Evolutionary conservation across 805 yeast genomes (phyloP).

Genomic region (Phaffomyces opuntiae): DNA sequence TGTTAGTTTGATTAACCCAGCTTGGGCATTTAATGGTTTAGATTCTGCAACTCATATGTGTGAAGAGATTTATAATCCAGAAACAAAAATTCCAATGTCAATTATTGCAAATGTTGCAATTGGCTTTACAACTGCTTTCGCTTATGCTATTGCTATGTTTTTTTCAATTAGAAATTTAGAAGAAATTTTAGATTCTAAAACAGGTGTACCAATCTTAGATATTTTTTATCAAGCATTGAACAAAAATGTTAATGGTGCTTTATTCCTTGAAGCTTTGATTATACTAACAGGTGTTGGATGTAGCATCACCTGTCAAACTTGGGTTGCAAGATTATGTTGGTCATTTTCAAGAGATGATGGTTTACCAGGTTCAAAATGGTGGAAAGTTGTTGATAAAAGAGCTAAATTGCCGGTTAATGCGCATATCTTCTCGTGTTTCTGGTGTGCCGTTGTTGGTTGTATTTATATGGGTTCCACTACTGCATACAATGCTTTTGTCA

Average conservation of each 20-base stretch:
- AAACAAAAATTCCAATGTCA: slow-evolving; percentile 49
- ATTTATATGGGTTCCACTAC: slow-evolving; percentile 59
- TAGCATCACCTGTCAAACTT: slow-evolving; percentile 52
- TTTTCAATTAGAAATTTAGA: slow-evolving; percentile 47
- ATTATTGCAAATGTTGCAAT: slow-evolving; percentile 54
- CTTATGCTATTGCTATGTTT: slow-evolving; percentile 46
- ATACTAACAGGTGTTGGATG: slow-evolving; percentile 49
- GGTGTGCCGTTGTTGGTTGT: slow-evolving; percentile 49
- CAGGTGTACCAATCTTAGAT: slow-evolving; percentile 56
- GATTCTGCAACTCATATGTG: slow-evolving; percentile 68
- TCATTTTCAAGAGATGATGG: slow-evolving; percentile 62
- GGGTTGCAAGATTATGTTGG: slow-evolving; percentile 65
- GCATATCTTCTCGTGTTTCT: slow-evolving; percentile 43
- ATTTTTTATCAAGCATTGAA: slow-evolving; percentile 52
- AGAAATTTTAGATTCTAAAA: slow-evolving; percentile 36
- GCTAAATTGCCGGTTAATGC: slow-evolving; percentile 52
- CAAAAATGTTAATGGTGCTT: slow-evolving; percentile 40
- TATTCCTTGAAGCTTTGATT: slow-evolving; percentile 40
- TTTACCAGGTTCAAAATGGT: slow-evolving; percentile 41
- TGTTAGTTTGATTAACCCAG: slow-evolving; percentile 57
- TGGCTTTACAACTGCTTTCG: slow-evolving; percentile 51
- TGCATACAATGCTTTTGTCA: slow-evolving; percentile 56
- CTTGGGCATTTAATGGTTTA: slow-evolving; percentile 59
- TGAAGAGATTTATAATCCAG: slow-evolving; percentile 52
- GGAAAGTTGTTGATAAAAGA: slow-evolving; percentile 39